These are phyloP conservation scores for Albizia julibrissin DNA, from an alignment of 306 rosid species.

Conservation along the genomic window DNA sequence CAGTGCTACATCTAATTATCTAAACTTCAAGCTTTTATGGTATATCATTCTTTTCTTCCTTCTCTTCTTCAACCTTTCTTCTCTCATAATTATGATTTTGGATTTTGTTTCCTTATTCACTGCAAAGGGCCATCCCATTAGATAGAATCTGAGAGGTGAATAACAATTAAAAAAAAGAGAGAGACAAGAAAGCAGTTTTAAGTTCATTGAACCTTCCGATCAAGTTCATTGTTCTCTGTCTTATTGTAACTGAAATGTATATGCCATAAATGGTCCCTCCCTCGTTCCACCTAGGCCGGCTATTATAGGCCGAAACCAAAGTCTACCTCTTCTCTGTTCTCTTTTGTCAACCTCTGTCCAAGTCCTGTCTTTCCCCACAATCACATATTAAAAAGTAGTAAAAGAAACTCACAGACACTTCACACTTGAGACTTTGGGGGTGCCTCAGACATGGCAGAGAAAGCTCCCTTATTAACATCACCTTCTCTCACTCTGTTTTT, in stretches of 20 bases:
- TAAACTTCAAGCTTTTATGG: background rate
- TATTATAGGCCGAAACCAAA: background rate
- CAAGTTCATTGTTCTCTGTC: background rate
- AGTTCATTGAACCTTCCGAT: background rate
- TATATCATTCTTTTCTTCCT: background rate
- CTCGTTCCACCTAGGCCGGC: background rate
- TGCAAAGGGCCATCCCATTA: background rate
- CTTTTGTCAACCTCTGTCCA: background rate
- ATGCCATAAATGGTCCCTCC: background rate
- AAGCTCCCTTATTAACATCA: background rate
- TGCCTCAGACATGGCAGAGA: conserved; percentile 36
- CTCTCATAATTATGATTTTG: background rate
- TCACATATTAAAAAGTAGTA: background rate
- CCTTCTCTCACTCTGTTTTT: conserved; percentile 20
- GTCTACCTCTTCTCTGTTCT: background rate
- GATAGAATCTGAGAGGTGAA: too few species aligned
- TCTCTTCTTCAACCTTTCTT: background rate
- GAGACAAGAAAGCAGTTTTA: background rate
- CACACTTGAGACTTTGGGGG: conserved; percentile 1
- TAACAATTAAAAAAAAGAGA: too few species aligned
- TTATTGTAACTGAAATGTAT: too few species aligned
- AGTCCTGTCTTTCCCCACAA: background rate
- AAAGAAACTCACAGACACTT: background rate
- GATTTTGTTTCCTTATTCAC: background rate
- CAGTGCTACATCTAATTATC: background rate